phyloP scores from a whole-genome alignment of 768 basidiomycete species.

The Glaciozyma martinii region DNA sequence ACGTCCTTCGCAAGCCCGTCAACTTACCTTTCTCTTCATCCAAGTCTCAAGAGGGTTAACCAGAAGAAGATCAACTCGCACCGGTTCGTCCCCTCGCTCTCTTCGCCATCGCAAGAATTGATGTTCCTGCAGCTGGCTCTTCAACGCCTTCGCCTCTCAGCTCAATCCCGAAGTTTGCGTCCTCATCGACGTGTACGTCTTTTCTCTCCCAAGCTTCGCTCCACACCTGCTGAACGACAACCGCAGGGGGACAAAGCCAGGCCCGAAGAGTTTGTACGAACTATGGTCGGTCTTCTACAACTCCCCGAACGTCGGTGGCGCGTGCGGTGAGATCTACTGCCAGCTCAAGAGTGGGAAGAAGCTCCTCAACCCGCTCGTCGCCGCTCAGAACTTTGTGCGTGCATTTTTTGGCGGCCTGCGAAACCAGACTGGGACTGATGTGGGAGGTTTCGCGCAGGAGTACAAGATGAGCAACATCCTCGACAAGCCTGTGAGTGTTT shows the following conservation, averaged over 20 bases:
- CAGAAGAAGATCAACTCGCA: conserved; percentile 77
- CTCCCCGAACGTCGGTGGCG: conserved; percentile 38
- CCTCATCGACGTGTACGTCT: conserved; percentile 87
- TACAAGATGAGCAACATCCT: conserved; percentile 97
- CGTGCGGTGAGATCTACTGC: conserved; percentile 70
- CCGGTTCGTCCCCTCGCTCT: background rate
- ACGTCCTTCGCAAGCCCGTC: background rate
- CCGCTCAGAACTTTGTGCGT: conserved; percentile 62
- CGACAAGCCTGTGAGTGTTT: conserved; percentile 66
- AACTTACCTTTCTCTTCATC: no score
- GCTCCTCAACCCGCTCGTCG: conserved; percentile 78
- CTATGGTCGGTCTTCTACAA: conserved; percentile 79
- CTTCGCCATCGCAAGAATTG: background rate
- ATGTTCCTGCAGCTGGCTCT: conserved; percentile 79
- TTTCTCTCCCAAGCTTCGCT: conserved; percentile 69
- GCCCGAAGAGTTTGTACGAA: conserved; percentile 86
- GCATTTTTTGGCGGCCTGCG: background rate
- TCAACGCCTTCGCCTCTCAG: conserved; percentile 64
- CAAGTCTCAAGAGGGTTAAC: conserved; percentile 48
- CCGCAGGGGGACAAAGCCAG: conserved; percentile 77
- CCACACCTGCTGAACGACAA: conserved; percentile 81
- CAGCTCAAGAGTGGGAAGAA: conserved; percentile 68
- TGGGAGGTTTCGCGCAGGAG: background rate
- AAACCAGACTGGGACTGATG: background rate
- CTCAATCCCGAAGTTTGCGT: conserved; percentile 78